These are phyloP conservation scores for Coemansia sp. DNA, from an alignment of 192 early-diverging fungal species.

Conservation along the genomic window DNA sequence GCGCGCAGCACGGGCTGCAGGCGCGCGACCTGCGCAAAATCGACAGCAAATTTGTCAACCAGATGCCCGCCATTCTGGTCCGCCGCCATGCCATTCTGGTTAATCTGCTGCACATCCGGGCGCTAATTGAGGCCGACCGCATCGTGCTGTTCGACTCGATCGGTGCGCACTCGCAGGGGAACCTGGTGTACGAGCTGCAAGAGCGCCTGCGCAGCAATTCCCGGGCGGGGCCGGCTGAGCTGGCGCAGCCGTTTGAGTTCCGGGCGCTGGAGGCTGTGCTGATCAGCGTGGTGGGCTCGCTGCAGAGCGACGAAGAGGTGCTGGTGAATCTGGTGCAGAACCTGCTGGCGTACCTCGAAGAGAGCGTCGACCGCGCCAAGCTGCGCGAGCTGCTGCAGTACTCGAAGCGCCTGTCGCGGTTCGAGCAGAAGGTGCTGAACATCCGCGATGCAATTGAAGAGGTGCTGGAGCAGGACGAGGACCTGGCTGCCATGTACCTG, in stretches of 20 bases:
- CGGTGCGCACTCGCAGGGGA: conserved; percentile 68
- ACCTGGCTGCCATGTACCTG: conserved; percentile 86
- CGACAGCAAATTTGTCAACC: conserved; percentile 71
- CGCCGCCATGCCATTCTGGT: conserved; percentile 78
- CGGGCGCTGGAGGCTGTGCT: conserved; percentile 81
- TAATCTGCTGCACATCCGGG: conserved; percentile 78
- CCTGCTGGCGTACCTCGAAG: conserved; percentile 70
- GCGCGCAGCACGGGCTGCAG: conserved; percentile 71
- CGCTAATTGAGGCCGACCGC: conserved; percentile 75
- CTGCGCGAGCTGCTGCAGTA: conserved; percentile 76
- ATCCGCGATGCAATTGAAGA: conserved; percentile 80
- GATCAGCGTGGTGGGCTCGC: conserved; percentile 64
- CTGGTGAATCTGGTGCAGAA: conserved; percentile 65
- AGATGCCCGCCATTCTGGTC: conserved; percentile 79
- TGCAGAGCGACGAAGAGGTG: conserved; percentile 71
- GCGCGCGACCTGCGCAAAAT: conserved; percentile 87
- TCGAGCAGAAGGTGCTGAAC: conserved; percentile 71
- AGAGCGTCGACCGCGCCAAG: conserved; percentile 67
- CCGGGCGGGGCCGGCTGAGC: conserved; percentile 3
- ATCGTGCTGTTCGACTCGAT: conserved; percentile 76
- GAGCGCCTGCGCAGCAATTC: conserved; percentile 62
- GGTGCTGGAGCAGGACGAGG: conserved; percentile 83
- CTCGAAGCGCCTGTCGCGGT: conserved; percentile 76
- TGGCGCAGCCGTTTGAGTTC: conserved; percentile 51
- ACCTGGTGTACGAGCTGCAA: conserved; percentile 79